Evolutionary conservation across 2,329 filamentous ascomycete genomes (phyloP), one percentile per base, ranked within the genome.

Genomic region (Neobulgaria alba): DNA sequence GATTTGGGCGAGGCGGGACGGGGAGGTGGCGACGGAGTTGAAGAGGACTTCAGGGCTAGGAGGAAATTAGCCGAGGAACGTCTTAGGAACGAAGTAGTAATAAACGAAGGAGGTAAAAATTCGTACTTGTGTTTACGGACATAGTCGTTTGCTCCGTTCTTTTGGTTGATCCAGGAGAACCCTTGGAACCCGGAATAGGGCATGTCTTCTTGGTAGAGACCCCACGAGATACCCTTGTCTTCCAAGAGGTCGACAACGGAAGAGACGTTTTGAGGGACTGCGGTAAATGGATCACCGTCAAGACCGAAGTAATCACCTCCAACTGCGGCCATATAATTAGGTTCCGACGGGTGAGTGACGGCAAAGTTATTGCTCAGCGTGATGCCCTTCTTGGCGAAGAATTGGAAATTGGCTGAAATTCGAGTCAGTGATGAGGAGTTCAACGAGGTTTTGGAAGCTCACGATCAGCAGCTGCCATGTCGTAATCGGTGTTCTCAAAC

Each of bases 91-190:
- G n/a, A n/a, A n/a, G n/a, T n/a, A n/a, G n/a, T n/a, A n/a, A n/a
- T n/a, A n/a, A n/a, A n/a, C n/a, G n/a, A n/a, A n/a, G n/a, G n/a
- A n/a, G n/a, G n/a, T n/a, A n/a, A 9, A 30, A 12, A 56, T n/a
- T n/a, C 64, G 33, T 66, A 70, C 57, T 89, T 87, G 66, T 92
- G 85, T 65, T 92, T 90, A 57, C 86, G 79, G 5, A 90, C 84
- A 58, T 92, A 92, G 64, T 82, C 77, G 54, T 88, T 84, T 36
- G 72, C 70, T 20, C 74, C 72, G 2, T 72, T 84, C 51, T 75
- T 47, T 49, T 77, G 76, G 61, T 87, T 86, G 41, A 75, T 68
- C 58, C 67, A 85, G 0, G 63, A 66, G 26, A 61, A 60, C 17
- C 83, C 84, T 59, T 85, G 72, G 62, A 77, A 90, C 10, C 85